Evolutionary conservation across 2,329 filamentous ascomycete species (phyloP).

Genomic region (Pseudogymnoascus sp.): DNA sequence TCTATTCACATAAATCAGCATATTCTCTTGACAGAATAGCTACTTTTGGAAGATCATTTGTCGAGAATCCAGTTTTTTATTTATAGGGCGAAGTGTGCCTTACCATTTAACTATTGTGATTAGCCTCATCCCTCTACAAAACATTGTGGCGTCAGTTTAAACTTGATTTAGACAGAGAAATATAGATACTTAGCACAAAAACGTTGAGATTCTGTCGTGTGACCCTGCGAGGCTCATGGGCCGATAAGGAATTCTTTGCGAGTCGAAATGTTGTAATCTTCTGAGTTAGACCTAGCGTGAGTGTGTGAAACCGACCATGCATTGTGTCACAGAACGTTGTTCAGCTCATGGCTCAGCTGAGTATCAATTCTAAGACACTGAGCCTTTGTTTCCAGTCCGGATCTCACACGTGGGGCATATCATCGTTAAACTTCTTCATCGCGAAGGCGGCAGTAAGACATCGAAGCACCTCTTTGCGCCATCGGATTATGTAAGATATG

Average conservation of each 20-base stretch:
- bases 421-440: background rate
- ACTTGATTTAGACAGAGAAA: background rate
- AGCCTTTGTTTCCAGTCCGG: background rate
- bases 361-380: background rate
- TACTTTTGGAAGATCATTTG: background rate
- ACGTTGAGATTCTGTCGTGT: background rate
- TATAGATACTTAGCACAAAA: background rate
- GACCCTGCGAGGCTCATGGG: background rate
- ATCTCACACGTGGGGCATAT: background rate
- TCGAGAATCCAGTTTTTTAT: background rate
- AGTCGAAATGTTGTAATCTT: background rate
- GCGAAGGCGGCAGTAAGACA: background rate
- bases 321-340: background rate
- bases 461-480: background rate
- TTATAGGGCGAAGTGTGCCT: background rate
- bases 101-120: background rate
- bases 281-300: background rate
- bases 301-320: background rate
- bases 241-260: background rate
- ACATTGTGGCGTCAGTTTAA: background rate
- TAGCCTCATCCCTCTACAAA: background rate
- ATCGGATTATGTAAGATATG: background rate
- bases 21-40: background rate
- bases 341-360: constrained; percentile 3
- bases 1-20: background rate